phyloP scores from a whole-genome alignment of 257 asterid genomes.

The Nicotiana obtusifolia region DNA sequence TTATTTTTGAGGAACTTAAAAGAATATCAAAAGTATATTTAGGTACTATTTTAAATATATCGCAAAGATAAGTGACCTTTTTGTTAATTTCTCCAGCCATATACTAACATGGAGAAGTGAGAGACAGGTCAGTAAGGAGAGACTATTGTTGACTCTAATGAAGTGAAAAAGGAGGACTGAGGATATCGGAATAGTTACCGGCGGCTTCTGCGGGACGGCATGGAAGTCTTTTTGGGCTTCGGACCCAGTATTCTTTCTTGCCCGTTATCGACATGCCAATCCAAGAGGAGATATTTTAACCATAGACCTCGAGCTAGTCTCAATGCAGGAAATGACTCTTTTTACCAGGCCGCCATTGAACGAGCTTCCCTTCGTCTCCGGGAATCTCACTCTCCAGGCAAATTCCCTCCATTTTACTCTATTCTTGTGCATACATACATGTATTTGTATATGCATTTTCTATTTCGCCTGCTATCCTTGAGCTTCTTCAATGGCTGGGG shows the following conservation, averaged over 20 bases:
- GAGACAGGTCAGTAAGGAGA: no score
- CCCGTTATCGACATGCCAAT: constrained; percentile 13
- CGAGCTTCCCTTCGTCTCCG: constrained; percentile 57
- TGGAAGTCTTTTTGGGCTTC: constrained; percentile 24
- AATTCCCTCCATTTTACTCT: neutral
- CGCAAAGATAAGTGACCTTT: no score
- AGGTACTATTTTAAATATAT: no score
- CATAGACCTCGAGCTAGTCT: constrained; percentile 22
- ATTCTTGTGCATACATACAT: neutral
- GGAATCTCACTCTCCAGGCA: constrained; percentile 71
- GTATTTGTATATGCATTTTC: neutral
- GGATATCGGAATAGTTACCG: no score
- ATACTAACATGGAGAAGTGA: no score
- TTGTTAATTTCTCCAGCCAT: no score
- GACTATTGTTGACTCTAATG: no score
- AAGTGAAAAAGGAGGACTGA: no score
- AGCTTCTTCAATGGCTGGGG: no score
- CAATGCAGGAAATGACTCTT: constrained; percentile 14
- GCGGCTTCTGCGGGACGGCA: neutral
- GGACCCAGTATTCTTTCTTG: constrained; percentile 3
- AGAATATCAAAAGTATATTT: no score
- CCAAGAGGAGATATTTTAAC: constrained; percentile 9
- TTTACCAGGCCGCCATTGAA: constrained; percentile 35
- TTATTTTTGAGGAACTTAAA: no score
- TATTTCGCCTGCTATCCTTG: no score